Base-by-base conservation (phyloP, 2,329 filamentous ascomycete genomes). In the Colletotrichum horii region DNA sequence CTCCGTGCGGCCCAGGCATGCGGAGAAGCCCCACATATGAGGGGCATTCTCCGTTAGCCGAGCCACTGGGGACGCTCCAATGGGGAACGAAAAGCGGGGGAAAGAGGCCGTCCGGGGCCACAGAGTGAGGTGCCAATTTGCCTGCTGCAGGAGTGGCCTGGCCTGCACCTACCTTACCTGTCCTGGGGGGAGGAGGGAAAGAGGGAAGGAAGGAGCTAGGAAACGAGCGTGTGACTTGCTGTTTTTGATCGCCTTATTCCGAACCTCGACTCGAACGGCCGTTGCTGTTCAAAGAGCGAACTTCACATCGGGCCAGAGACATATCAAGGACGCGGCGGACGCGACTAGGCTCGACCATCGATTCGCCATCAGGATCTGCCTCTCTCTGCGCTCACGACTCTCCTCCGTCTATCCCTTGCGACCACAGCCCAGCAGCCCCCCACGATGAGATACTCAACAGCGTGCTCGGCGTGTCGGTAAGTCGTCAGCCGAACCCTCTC, bases 381-480 rank as follows among this genome's bases (percentile, higher is more conserved):
- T 8, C 48, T 38, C n/a, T 71, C 22, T 32, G 16, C 8, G 16
- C 7, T 19, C 22, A 62, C 30, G 58, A 24, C 8, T 58, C 55
- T 30, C 8, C 24, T 14, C n/a, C n/a, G 34, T 22, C 30, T 15
- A 15, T 64, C 61, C 56, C 43, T 28, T 12, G n/a, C 55, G 22
- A 36, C 55, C 24, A 32, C 55, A 48, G 34, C 52, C 32, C 55
- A 48, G 28, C 28, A n/a, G 32, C 32, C 22, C 22, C 34, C 43
- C 22, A 66, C 28, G 3, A 77, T 77, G 76, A 77, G 76, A 48
- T 77, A 77, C 52, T 77, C 76, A 55, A 77, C 76, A 62, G 76
- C 76, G 11, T 77, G 76, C 68, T 77, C 76, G 68, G 76, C 76
- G 24, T 77, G 76, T 71, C 75, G 76, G 76, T 77, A 76, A 77